Base-by-base conservation (phyloP, 306 rosid genomes). In the Hippophae gyantsensis region DNA sequence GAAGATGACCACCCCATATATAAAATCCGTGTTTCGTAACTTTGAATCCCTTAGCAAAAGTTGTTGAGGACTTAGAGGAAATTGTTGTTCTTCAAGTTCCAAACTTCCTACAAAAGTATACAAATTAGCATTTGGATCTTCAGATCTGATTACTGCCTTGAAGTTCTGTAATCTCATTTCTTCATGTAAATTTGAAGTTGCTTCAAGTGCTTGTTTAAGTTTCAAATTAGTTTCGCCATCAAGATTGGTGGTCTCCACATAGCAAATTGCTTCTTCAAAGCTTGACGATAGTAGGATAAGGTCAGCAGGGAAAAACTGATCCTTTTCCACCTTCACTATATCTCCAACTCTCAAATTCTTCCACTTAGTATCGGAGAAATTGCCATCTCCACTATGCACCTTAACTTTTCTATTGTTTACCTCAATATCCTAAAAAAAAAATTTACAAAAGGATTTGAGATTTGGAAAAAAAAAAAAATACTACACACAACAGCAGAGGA, bases 161-260 rank as follows among this genome's bases (percentile, higher is more conserved):
- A 93, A 93, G 74, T 79, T 55, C 48, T 66, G 54, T 57, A 80
- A 88, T 69, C 71, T 68, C 0, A 76, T 70, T 62, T 86, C 97
- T 48, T 88, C 99, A 27, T 75, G 86, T 7, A 86, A 70, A 56
- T 70, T 79, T 5, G 97, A 84, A 65, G 95, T 93, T 10, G 64
- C 79, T 54, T 93, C 99, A 45, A 67, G 49, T 9, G 94, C 82
- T 68, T 93, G 95, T 65, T 89, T 93, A 42, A 93, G 77, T 54
- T 93, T 93, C 78, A 93, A 81, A 76, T 93, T 93, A 13, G 99
- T 89, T 71, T 93, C 99, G 46, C 99, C 99, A 48, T 93, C 99
- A 41, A 88, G 95, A 52, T 88, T 88, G 72, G 79, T 88, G 51
- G 99, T 93, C 81, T 93, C 99, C 1, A 93, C 99, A 50, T 93